Percentiles rank a stretch among this genome's conserved stretches.
phyloP scores from a whole-genome alignment of 805 yeast genomes.

The Lachancea nothofagi region DNA sequence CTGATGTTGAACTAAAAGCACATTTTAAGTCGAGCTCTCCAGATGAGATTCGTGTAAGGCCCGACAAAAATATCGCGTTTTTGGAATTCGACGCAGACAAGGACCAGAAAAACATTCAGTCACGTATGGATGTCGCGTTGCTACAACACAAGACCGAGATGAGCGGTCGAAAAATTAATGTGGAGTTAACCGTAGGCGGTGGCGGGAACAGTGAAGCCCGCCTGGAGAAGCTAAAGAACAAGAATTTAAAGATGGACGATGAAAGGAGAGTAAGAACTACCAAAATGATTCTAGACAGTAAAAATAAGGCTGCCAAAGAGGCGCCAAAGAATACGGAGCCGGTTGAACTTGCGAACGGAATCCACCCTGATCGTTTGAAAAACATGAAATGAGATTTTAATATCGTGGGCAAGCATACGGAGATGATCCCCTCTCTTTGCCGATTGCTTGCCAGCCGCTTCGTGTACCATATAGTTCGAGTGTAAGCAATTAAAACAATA shows the following conservation, averaged over 20 bases:
- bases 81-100: slow-evolving; percentile 63
- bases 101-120: slow-evolving; percentile 52
- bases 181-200: slow-evolving; percentile 96
- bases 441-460: too few species aligned
- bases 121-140: slow-evolving; percentile 78
- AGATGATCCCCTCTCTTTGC: too few species aligned
- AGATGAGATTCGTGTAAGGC: slow-evolving; percentile 68
- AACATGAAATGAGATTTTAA: not conserved
- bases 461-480: too few species aligned
- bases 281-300: slow-evolving; percentile 40
- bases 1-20: slow-evolving; percentile 52
- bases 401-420: not conserved
- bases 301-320: slow-evolving; percentile 30
- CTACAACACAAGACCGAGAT: slow-evolving; percentile 73
- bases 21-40: slow-evolving; percentile 77
- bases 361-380: slow-evolving; percentile 14
- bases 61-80: slow-evolving; percentile 87
- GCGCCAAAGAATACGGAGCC: slow-evolving; percentile 3
- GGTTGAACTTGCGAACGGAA: slow-evolving; percentile 53
- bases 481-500: too few species aligned
- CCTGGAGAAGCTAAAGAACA: slow-evolving; percentile 63
- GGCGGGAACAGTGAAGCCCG: slow-evolving; percentile 82
- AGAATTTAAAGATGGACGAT: slow-evolving; percentile 67
- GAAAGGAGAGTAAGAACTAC: slow-evolving; percentile 59
- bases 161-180: slow-evolving; percentile 76